Base-by-base conservation (phyloP, 768 basidiomycete genomes). In the Coprinellus micaceus region DNA sequence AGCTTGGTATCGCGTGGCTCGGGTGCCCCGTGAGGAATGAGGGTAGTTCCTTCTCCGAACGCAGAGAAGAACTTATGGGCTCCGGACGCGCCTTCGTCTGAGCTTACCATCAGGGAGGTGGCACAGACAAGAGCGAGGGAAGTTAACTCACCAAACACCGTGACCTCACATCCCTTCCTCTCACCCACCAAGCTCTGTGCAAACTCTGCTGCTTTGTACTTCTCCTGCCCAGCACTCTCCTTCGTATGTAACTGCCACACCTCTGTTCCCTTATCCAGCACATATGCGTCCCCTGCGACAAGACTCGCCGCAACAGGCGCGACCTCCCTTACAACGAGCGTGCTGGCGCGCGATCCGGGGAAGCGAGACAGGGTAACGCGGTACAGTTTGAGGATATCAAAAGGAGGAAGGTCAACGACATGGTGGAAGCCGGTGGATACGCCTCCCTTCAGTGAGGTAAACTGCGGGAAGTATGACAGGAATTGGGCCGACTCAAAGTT, bases 181-280 rank as follows among this genome's bases (percentile, higher is more conserved):
- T 71, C 71, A 48, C 72, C 69, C 4, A 74, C 72, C 11, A 85
- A 63, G 25, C 63, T 71, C 60, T 74, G 76, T 3, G 77, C 79
- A 68, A 85, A 85, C 61, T 86, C 82, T 21, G 81, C 82, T 10
- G 84, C 82, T 61, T 79, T 82, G 69, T 81, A 85, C 33, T 77
- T 75, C 61, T 85, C 83, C 64, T 80, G 79, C 1, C 84, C 83
- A 1, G 71, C 63, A 50, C 82, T 82, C 5, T 68, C 67, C 57
- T 75, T 77, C n/a, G 80, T 81, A 60, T 86, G 85, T 56, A 80
- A 75, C 61, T 86, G 81, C 73, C 76, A 77, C 29, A 86, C 63
- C 37, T 76, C 61, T 1, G 64, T 58, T 36, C 83, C 82, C 66
- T 81, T 82, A 64, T 86, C 85, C 17, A 86, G 71, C 21, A 85